Percentiles rank a stretch among this genome's conserved stretches.
phyloP scores from a whole-genome alignment of 2,329 filamentous ascomycete genomes.

The Alternaria ethzedia region DNA sequence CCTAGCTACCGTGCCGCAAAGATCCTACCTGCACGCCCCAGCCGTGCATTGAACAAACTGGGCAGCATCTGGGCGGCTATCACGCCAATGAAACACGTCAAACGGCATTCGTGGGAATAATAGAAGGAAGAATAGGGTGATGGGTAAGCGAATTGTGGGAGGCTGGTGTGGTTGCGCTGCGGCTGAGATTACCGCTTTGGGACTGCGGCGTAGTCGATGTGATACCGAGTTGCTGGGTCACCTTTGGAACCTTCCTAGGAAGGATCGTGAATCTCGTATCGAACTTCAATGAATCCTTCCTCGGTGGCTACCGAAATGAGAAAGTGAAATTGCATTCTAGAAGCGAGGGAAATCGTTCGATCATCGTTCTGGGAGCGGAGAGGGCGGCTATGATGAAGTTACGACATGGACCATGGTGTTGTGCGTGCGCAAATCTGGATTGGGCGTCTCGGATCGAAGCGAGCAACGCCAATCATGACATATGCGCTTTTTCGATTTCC shows the following conservation, averaged over 20 bases:
- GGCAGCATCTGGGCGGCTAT: background rate
- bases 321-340: background rate
- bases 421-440: background rate
- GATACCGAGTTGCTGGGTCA: background rate
- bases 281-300: background rate
- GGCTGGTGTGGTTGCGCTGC: background rate
- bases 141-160: background rate
- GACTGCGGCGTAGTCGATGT: background rate
- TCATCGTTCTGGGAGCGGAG: background rate
- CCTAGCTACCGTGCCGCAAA: background rate
- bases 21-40: background rate
- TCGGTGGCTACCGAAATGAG: background rate
- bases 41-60: background rate
- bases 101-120: background rate
- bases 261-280: background rate
- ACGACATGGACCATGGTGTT: background rate
- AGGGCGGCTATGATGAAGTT: background rate
- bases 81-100: background rate
- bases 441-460: background rate
- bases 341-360: background rate
- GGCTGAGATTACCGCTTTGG: background rate
- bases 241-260: background rate
- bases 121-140: background rate
- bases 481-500: background rate
- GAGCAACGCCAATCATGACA: background rate